Evolutionary conservation across 2,329 filamentous ascomycete genomes (phyloP).

Genomic region (Cladosporium sp.): DNA sequence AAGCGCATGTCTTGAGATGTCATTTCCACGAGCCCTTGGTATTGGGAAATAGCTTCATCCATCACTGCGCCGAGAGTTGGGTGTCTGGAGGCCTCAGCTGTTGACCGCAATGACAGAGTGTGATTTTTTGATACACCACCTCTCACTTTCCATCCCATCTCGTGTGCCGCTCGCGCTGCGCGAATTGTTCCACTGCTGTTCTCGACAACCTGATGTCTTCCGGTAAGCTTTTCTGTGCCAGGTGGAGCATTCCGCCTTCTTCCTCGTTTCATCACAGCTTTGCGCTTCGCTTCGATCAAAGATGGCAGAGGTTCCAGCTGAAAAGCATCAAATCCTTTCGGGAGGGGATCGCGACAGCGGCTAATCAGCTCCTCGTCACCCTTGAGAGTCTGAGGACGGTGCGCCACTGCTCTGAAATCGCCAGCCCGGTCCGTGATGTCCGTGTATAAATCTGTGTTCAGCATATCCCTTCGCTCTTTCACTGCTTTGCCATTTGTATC

Average conservation of each 20-base stretch:
- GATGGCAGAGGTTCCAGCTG: conserved; percentile 35
- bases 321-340: conserved; percentile 32
- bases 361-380: conserved; percentile 82
- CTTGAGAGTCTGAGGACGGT: conserved; percentile 69
- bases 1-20: conserved; percentile 84
- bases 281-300: conserved; percentile 32
- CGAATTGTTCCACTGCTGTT: conserved; percentile 68
- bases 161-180: conserved; percentile 72
- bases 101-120: conserved; percentile 62
- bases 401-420: conserved; percentile 79
- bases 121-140: conserved; percentile 59
- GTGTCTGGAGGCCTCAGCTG: conserved; percentile 59
- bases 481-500: conserved; percentile 78
- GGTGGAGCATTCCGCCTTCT: conserved; percentile 50
- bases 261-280: conserved; percentile 33
- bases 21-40: conserved; percentile 77
- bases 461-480: conserved; percentile 72
- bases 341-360: conserved; percentile 71
- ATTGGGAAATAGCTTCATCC: conserved; percentile 87
- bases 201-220: conserved; percentile 69
- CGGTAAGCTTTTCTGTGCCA: conserved; percentile 63
- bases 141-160: conserved; percentile 80
- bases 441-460: conserved; percentile 91
- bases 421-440: conserved; percentile 91
- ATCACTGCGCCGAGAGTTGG: conserved; percentile 88